Evolutionary conservation across 2,329 filamentous ascomycete genomes (phyloP).

Genomic region (Aspergillus pseudoglaucus): DNA sequence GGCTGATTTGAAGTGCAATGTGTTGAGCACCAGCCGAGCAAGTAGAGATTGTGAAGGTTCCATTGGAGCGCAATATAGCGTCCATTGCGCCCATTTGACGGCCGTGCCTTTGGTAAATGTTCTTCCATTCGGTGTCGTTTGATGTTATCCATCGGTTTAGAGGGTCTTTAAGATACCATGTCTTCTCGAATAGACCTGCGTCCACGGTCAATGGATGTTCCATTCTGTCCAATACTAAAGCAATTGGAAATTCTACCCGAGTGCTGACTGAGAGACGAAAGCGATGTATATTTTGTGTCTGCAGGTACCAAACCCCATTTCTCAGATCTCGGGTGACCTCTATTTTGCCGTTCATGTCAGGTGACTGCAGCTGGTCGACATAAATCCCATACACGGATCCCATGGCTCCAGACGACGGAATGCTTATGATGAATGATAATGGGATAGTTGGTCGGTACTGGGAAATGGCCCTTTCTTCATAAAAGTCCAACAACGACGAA

Average conservation of each 20-base stretch:
- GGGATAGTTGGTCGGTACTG: slow-evolving; percentile 12
- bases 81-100: slow-evolving; percentile 49
- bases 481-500: slow-evolving; percentile 43
- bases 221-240: slow-evolving; percentile 14
- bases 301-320: slow-evolving; percentile 28
- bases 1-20: slow-evolving; percentile 49
- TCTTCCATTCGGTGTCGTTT: slow-evolving; percentile 18
- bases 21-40: slow-evolving; percentile 21
- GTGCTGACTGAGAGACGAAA: slow-evolving; percentile 24
- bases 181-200: slow-evolving; percentile 2
- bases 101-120: slow-evolving; percentile 32
- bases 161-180: slow-evolving; percentile 20
- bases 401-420: slow-evolving; percentile 49
- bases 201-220: slow-evolving; percentile 11
- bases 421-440: slow-evolving; percentile 41
- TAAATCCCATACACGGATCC: slow-evolving; percentile 46
- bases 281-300: slow-evolving; percentile 40
- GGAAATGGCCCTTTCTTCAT: slow-evolving; percentile 24
- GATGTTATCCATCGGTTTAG: slow-evolving; percentile 16
- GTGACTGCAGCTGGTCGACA: slow-evolving; percentile 45
- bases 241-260: slow-evolving; percentile 6
- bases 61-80: slow-evolving; percentile 46
- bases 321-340: slow-evolving; percentile 28
- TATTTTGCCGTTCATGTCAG: slow-evolving; percentile 47
- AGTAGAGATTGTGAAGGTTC: slow-evolving; percentile 37